Percentiles rank a stretch among this genome's conserved stretches.
Conservation (phyloP, 306 rosid genomes). For the Mucuna pruriens region DNA sequence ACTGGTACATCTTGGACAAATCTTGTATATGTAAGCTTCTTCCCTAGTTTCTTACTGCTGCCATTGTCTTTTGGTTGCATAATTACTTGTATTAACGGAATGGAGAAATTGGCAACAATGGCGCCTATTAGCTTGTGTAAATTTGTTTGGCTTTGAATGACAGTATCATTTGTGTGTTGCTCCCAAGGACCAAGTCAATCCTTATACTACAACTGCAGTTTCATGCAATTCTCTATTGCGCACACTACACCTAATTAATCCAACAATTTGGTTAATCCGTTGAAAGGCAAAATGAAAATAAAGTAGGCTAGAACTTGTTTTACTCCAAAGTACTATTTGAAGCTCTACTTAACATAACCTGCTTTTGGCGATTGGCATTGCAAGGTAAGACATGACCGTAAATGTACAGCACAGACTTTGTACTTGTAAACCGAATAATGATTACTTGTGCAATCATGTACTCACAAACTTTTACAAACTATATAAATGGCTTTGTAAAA, state of each 20-base stretch:
- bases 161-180: slow-evolving; percentile 38
- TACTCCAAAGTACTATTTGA: not conserved
- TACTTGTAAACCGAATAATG: not conserved
- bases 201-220: slow-evolving; percentile 20
- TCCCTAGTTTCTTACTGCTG: slow-evolving; percentile 39
- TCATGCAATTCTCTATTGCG: slow-evolving; percentile 5
- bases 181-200: slow-evolving; percentile 11
- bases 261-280: not conserved
- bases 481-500: not conserved
- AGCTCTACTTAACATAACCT: not conserved
- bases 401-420: not conserved
- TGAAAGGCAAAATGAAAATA: not conserved
- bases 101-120: slow-evolving; percentile 45
- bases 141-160: slow-evolving; percentile 50
- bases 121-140: slow-evolving; percentile 58
- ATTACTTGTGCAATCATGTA: slow-evolving; percentile 2
- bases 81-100: slow-evolving; percentile 40
- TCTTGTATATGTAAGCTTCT: slow-evolving; percentile 65
- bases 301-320: not conserved
- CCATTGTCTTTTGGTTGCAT: slow-evolving; percentile 40
- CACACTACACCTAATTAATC: not conserved
- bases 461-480: not conserved
- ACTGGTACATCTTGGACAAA: slow-evolving; percentile 45
- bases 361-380: not conserved
- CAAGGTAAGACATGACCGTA: not conserved